Conservation (phyloP, 148 eudicot genomes). For the Cornus suecica region DNA sequence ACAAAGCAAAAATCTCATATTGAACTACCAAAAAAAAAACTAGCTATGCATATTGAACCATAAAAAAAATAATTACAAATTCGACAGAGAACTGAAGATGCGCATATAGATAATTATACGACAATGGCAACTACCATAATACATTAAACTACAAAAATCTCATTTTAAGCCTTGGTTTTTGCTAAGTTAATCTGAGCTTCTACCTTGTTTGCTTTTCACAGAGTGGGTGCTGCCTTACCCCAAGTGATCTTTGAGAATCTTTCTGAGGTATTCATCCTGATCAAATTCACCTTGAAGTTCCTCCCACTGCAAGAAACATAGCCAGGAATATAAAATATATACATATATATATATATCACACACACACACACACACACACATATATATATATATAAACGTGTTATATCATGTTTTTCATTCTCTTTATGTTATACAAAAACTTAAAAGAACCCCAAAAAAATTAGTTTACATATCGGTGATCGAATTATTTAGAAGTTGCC, state of each 20-base stretch:
- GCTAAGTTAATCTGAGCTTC: neutral
- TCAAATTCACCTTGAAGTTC: conserved; percentile 70
- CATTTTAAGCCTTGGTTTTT: neutral
- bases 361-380: neutral
- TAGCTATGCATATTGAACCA: too few species aligned
- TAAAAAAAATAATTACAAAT: too few species aligned
- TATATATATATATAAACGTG: too few species aligned
- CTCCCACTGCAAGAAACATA: conserved; percentile 71
- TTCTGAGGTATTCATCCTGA: conserved; percentile 71
- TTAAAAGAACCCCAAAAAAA: neutral
- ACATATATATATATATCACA: neutral
- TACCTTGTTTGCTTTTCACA: neutral
- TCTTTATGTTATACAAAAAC: neutral
- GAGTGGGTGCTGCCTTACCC: conserved; percentile 10
- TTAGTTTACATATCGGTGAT: too few species aligned
- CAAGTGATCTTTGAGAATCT: conserved; percentile 50
- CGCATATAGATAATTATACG: too few species aligned
- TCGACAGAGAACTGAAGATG: neutral
- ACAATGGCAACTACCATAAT: neutral
- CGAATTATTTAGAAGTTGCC: too few species aligned
- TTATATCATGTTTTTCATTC: too few species aligned
- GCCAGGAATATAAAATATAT: neutral
- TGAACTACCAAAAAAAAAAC: too few species aligned
- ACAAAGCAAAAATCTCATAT: too few species aligned
- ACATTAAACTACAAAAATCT: neutral